Conservation (phyloP, 176 grass and related monocot genomes). For the Juncus effusus region DNA sequence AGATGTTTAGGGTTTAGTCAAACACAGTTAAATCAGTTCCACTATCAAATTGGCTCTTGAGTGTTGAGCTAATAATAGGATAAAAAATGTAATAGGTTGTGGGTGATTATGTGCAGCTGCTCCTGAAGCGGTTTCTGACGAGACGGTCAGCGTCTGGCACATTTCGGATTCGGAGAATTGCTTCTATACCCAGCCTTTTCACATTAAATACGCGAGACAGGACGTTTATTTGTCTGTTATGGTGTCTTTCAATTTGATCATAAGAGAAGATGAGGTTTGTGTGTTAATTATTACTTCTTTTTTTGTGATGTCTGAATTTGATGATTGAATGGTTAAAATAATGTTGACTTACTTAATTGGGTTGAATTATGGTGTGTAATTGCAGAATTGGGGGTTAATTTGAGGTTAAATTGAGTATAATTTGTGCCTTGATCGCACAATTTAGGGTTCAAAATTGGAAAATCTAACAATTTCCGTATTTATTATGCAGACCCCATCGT, state of each 20-base stretch:
- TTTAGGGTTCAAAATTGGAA: background rate
- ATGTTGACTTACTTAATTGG: too few species aligned
- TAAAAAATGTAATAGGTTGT: slow-evolving; percentile 54
- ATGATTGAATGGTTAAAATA: too few species aligned
- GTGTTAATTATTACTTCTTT: slow-evolving; percentile 18
- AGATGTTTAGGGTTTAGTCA: too few species aligned
- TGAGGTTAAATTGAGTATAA: background rate
- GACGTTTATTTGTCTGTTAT: slow-evolving; percentile 84
- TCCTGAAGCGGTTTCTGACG: slow-evolving; percentile 53
- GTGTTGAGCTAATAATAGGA: slow-evolving; percentile 53
- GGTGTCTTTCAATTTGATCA: slow-evolving; percentile 85
- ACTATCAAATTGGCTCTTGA: too few species aligned
- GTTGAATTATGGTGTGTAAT: background rate
- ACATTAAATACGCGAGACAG: slow-evolving; percentile 84
- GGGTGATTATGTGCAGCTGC: slow-evolving; percentile 72
- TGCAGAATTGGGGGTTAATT: slow-evolving; percentile 2
- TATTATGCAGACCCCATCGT: slow-evolving; percentile 45
- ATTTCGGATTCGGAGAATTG: slow-evolving; percentile 81
- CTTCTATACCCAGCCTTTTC: slow-evolving; percentile 85
- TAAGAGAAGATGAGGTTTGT: slow-evolving; percentile 62
- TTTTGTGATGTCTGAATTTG: background rate
- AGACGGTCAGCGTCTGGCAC: slow-evolving; percentile 66
- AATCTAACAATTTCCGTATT: slow-evolving; percentile 9
- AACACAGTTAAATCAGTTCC: too few species aligned
- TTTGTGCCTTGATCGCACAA: too few species aligned